Evolutionary conservation across 2,329 filamentous ascomycete species (phyloP).

Genomic region (Cladophialophora carrionii): DNA sequence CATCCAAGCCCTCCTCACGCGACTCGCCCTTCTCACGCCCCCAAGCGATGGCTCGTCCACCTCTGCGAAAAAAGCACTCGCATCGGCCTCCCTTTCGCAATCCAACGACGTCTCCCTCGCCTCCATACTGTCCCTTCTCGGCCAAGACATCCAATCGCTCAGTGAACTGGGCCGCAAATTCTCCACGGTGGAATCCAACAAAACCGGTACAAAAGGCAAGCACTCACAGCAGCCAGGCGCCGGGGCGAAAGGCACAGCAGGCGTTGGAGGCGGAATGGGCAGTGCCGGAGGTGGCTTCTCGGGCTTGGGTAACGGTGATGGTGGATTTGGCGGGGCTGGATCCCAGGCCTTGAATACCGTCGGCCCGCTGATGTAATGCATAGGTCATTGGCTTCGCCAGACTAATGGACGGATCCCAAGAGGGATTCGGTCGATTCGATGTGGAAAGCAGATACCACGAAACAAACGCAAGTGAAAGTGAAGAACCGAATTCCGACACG

Average conservation of each 20-base stretch:
- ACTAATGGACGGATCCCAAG: background rate
- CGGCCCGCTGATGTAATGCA: background rate
- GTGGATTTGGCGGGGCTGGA: slow-evolving; percentile 24
- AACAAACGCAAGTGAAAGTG: background rate
- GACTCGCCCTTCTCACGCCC: slow-evolving; percentile 79
- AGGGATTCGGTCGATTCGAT: background rate
- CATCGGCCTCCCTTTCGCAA: slow-evolving; percentile 73
- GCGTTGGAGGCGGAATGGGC: slow-evolving; percentile 7
- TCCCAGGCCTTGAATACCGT: background rate
- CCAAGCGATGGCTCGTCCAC: slow-evolving; percentile 43
- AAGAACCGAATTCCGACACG: background rate
- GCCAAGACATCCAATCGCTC: slow-evolving; percentile 71
- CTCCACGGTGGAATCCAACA: slow-evolving; percentile 56
- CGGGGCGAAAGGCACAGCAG: slow-evolving; percentile 13
- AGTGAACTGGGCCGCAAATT: slow-evolving; percentile 78
- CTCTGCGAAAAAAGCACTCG: slow-evolving; percentile 53
- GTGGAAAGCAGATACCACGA: background rate
- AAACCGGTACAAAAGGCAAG: slow-evolving; percentile 26
- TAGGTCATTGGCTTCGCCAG: background rate
- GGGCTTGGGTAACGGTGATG: slow-evolving; percentile 31
- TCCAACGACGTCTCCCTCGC: slow-evolving; percentile 82
- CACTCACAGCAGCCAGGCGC: background rate
- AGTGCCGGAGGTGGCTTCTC: slow-evolving; percentile 21
- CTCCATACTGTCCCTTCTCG: slow-evolving; percentile 72
- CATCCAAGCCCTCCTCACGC: slow-evolving; percentile 81